These are phyloP conservation scores for Sindora glabra DNA, from an alignment of 306 rosid species.

Conservation along the genomic window DNA sequence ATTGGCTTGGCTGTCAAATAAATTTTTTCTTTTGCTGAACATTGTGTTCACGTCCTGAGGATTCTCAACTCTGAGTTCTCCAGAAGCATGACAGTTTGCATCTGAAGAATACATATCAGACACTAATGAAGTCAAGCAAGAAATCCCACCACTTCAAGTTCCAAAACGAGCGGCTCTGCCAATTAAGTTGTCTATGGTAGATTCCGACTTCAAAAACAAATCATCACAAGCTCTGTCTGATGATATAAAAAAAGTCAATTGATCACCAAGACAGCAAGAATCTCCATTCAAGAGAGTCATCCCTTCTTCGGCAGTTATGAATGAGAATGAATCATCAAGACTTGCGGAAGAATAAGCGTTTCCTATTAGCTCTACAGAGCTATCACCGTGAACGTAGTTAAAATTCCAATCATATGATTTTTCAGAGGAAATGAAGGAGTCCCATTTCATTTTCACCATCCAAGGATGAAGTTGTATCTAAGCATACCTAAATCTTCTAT, in stretches of 20 bases:
- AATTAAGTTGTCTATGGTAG: constrained; percentile 12
- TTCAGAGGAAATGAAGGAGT: constrained; percentile 38
- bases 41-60: constrained; percentile 14
- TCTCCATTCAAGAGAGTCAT: constrained; percentile 8
- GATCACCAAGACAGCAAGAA: constrained; percentile 19
- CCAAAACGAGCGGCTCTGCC: constrained; percentile 13
- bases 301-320: constrained; percentile 9
- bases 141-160: constrained; percentile 29
- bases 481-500: constrained; percentile 16
- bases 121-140: constrained; percentile 35
- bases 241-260: background rate
- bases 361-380: constrained; percentile 11
- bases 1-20: too few relatives aligned
- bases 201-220: constrained; percentile 16
- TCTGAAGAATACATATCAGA: constrained; percentile 10
- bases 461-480: constrained; percentile 17
- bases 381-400: constrained; percentile 9
- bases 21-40: background rate
- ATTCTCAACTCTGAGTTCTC: constrained; percentile 11
- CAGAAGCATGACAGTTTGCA: constrained; percentile 16
- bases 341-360: constrained; percentile 19
- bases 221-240: constrained; percentile 4
- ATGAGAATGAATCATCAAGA: constrained; percentile 12
- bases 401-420: constrained; percentile 30
- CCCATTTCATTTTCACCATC: constrained; percentile 38